phyloP scores from a whole-genome alignment of 192 early-diverging fungal genomes.

The Coemansia sp. region DNA sequence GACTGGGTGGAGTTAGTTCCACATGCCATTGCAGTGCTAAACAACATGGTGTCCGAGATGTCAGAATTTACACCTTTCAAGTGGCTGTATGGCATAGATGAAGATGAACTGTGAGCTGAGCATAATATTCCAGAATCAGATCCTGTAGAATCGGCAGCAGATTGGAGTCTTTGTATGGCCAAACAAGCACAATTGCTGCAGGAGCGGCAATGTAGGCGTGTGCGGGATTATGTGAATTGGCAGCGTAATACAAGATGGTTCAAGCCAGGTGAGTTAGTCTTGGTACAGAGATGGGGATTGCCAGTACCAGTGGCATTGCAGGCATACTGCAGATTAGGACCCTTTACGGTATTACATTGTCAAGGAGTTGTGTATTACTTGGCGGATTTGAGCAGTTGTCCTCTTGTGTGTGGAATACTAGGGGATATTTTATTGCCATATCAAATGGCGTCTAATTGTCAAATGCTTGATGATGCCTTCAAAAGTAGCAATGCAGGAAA shows the following conservation, averaged over 20 bases:
- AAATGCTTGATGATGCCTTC: too few species aligned
- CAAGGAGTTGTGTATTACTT: not conserved
- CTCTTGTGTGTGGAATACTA: not conserved
- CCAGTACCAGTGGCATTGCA: not conserved
- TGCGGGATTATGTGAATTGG: not conserved
- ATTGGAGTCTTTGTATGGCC: not conserved
- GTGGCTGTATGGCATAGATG: not conserved
- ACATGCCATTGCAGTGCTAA: not conserved
- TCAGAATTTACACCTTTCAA: not conserved
- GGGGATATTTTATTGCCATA: not conserved
- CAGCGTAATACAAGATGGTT: not conserved
- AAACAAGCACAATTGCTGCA: not conserved
- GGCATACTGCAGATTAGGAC: not conserved
- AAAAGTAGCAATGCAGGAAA: too few species aligned
- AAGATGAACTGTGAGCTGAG: not conserved
- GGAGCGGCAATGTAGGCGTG: not conserved
- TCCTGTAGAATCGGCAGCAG: not conserved
- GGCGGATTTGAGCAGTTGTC: not conserved
- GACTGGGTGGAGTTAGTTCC: not conserved
- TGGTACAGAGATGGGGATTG: not conserved
- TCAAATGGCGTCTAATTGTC: too few species aligned
- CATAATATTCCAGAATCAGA: not conserved
- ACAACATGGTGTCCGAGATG: not conserved
- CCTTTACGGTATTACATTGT: not conserved
- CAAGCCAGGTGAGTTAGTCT: not conserved